Evolutionary conservation across 2,329 filamentous ascomycete genomes (phyloP).

Genomic region (Microdochium bolleyi): DNA sequence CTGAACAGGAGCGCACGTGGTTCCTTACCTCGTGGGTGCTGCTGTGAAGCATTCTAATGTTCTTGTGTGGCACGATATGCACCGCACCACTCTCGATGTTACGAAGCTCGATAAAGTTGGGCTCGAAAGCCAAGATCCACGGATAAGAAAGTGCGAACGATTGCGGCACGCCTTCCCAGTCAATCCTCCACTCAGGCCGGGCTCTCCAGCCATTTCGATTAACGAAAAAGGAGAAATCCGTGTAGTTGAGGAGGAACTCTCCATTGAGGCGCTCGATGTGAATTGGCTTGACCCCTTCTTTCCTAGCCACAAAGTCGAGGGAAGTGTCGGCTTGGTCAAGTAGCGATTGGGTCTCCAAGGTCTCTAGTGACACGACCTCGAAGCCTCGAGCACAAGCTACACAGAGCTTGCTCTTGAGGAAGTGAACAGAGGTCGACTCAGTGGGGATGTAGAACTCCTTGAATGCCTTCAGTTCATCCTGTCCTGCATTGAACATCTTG

Average conservation of each 20-base stretch:
- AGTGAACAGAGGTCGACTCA: slow-evolving; percentile 97
- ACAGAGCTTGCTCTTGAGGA: slow-evolving; percentile 92
- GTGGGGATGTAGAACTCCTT: slow-evolving; percentile 99
- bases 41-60: slow-evolving; percentile 94
- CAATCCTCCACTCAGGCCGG: slow-evolving; percentile 91
- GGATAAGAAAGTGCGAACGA: slow-evolving; percentile 92
- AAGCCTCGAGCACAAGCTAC: slow-evolving; percentile 94
- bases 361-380: slow-evolving; percentile 93
- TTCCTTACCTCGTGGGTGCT: slow-evolving; percentile 83
- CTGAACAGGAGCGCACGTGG: not conserved
- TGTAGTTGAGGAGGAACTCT: slow-evolving; percentile 96
- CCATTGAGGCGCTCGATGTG: slow-evolving; percentile 96
- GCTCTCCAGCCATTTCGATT: slow-evolving; percentile 98
- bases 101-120: slow-evolving; percentile 93
- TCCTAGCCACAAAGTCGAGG: slow-evolving; percentile 90
- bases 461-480: slow-evolving; percentile 93
- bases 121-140: slow-evolving; percentile 94
- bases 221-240: slow-evolving; percentile 98
- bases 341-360: slow-evolving; percentile 93
- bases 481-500: slow-evolving; percentile 88
- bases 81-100: slow-evolving; percentile 93
- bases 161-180: slow-evolving; percentile 91
- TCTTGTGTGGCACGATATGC: slow-evolving; percentile 93
- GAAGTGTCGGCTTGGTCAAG: slow-evolving; percentile 97
- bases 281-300: slow-evolving; percentile 89